Evolutionary conservation across 2,329 filamentous ascomycete genomes (phyloP), one percentile per base, ranked within the genome.

Genomic region (Talaromyces sp.): DNA sequence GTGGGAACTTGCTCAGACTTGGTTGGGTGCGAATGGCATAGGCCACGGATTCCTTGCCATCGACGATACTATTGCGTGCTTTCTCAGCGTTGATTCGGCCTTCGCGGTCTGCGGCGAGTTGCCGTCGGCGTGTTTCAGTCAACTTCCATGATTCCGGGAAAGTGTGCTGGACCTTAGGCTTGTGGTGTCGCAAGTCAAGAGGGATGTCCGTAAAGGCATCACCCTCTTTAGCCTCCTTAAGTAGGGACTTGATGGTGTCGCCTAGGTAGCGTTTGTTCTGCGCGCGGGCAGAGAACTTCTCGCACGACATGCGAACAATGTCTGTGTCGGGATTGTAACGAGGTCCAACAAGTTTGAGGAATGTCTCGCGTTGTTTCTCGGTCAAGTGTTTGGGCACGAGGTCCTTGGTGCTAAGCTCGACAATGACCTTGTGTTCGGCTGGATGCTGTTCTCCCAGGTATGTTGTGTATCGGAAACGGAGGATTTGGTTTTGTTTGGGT

Each of bases 231-330:
- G 93, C 92, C 72, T 91, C 87, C 6, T 79, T 81, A 63, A 99
- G 79, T 66, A 99, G 79, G 56, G 82, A 85, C 65, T 89, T 82
- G 56, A 98, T 85, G 56, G 92, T 77, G 69, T 96, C 91, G 59
- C 87, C 89, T 27, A 99, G 83, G 74, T 95, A 95, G n/a, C 91
- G 87, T 83, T 98, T 99, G 81, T 99, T 99, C 80, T 98, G 93
- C 18, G 93, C 91, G 72, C 92, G 89, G 60, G 93, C 90, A 72
- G 91, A 87, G 75, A 90, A 96, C 73, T 88, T 87, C 76, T 98
- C 95, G 79, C 90, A 91, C 73, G 90, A 92, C 84, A 99, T 96
- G 78, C 91, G 92, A 69, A 97, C 82, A 63, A 91, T 80, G 68
- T 92, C 87, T 60, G 83, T 92, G 68, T 88, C 83, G 0, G 93